These are phyloP conservation scores for Penicillium sp. DNA, from an alignment of 2,329 filamentous ascomycete species.

Conservation along the genomic window DNA sequence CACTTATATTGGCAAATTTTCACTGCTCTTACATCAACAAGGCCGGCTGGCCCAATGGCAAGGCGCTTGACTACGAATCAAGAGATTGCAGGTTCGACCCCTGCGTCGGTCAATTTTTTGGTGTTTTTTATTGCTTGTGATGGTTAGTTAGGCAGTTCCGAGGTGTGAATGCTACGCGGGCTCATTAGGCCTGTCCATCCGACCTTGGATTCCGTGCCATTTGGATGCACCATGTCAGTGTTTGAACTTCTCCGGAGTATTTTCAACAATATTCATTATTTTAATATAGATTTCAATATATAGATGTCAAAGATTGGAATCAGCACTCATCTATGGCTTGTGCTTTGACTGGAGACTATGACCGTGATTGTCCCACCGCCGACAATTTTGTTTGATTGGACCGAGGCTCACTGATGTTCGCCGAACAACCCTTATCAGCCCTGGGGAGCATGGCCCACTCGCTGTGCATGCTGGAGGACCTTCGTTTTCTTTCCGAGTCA, in stretches of 20 bases:
- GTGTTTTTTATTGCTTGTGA: not conserved
- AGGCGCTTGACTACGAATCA: conserved; percentile 56
- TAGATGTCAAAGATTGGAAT: not conserved
- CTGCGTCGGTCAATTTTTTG: conserved; percentile 39
- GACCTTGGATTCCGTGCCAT: too few species aligned
- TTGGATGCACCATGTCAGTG: too few species aligned
- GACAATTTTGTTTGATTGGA: not conserved
- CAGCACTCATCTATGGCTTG: not conserved
- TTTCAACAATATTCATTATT: too few species aligned
- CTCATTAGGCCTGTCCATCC: too few species aligned
- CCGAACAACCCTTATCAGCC: not conserved
- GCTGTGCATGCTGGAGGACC: not conserved
- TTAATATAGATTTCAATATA: too few species aligned
- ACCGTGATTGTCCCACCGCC: not conserved
- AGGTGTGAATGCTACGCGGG: not conserved
- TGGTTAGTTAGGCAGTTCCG: not conserved
- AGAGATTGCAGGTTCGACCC: conserved; percentile 53
- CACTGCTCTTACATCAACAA: not conserved
- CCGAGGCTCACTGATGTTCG: not conserved
- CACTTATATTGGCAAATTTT: not conserved
- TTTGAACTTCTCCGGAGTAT: too few species aligned
- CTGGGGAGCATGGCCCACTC: not conserved
- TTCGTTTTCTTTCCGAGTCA: not conserved
- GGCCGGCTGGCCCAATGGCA: conserved; percentile 49
- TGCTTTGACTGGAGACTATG: not conserved